Evolutionary conservation across 305 asterid species (phyloP).

Genomic region (Salvia sclarea): DNA sequence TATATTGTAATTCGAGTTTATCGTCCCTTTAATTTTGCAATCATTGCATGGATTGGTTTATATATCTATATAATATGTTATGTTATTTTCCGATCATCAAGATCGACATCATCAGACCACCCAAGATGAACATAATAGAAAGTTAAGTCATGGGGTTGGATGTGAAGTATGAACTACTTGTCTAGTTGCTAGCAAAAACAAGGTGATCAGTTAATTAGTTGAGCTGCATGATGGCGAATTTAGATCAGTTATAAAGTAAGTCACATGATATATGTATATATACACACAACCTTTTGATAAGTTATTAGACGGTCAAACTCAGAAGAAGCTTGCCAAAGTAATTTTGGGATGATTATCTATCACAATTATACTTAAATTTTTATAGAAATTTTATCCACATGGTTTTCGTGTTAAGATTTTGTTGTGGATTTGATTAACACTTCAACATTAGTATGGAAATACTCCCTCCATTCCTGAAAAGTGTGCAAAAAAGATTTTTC

Average conservation of each 20-base stretch:
- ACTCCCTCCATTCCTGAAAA: too few relatives aligned
- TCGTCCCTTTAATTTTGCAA: neutral
- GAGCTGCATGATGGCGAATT: neutral
- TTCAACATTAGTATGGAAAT: too few relatives aligned
- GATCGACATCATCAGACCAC: neutral
- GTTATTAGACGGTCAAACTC: conserved; percentile 15
- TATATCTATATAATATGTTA: neutral
- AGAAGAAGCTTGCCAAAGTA: conserved; percentile 7
- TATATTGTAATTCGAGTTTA: neutral
- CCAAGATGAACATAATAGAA: too few relatives aligned
- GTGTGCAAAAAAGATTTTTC: too few relatives aligned
- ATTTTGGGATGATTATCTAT: conserved; percentile 10
- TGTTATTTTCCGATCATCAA: neutral
- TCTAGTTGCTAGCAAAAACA: neutral
- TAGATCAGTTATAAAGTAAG: conserved; percentile 1
- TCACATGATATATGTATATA: neutral
- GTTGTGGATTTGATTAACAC: neutral
- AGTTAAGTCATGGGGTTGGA: neutral
- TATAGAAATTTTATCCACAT: neutral
- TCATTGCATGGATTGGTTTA: neutral
- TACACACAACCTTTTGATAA: conserved; percentile 9
- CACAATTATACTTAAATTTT: neutral
- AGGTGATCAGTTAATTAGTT: neutral
- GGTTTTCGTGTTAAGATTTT: neutral
- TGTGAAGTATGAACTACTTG: neutral